Conservation (phyloP, 768 basidiomycete species). For the Rhizopogon vulgaris region DNA sequence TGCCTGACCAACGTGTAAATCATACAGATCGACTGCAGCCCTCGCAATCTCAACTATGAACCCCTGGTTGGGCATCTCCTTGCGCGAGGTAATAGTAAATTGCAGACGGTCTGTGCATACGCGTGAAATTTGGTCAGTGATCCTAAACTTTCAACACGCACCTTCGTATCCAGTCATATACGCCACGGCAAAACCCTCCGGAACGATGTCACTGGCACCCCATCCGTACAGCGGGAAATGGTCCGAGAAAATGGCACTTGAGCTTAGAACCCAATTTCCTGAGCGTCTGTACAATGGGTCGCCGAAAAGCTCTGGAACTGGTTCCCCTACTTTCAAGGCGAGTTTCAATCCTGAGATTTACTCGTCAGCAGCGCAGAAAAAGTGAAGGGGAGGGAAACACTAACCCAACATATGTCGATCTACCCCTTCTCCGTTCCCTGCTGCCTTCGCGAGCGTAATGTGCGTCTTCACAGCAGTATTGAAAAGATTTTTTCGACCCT, state of each 20-base stretch:
- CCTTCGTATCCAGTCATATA: conserved; percentile 87
- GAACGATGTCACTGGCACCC: conserved; percentile 93
- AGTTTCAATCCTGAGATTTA: conserved; percentile 59
- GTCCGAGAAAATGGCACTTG: conserved; percentile 79
- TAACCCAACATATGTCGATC: conserved; percentile 85
- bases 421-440: conserved; percentile 66
- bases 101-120: conserved; percentile 61
- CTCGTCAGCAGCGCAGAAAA: background rate
- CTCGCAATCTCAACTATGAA: conserved; percentile 65
- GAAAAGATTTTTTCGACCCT: conserved; percentile 48
- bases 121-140: background rate
- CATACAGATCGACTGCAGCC: conserved; percentile 65
- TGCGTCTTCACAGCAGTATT: conserved; percentile 56
- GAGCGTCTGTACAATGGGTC: conserved; percentile 72
- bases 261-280: conserved; percentile 83
- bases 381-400: conserved; percentile 9
- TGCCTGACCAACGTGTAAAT: conserved; percentile 37
- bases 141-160: conserved; percentile 26
- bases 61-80: conserved; percentile 71
- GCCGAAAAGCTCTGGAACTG: conserved; percentile 60
- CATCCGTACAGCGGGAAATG: conserved; percentile 85
- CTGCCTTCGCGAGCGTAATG: conserved; percentile 52
- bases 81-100: conserved; percentile 83
- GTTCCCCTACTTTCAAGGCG: conserved; percentile 53
- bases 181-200: conserved; percentile 89